These are phyloP conservation scores for Myxozyma neotropica DNA, from an alignment of 805 yeast species.

Conservation along the genomic window DNA sequence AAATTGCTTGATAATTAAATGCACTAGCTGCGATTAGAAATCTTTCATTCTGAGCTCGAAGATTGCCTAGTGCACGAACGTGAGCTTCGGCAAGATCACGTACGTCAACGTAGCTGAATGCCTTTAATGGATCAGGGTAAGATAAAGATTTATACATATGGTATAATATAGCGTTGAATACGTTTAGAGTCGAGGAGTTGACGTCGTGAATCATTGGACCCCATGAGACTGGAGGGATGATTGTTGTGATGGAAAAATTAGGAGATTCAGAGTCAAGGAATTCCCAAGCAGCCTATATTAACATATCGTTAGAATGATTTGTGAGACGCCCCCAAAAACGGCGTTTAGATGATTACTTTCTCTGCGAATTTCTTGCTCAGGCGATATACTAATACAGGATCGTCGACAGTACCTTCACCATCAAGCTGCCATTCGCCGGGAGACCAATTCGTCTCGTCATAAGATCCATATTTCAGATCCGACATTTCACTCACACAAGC, in stretches of 20 bases:
- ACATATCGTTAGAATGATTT: neutral
- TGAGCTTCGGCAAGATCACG: constrained; percentile 66
- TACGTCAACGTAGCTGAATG: constrained; percentile 50
- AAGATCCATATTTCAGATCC: constrained; percentile 19
- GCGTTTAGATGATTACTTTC: constrained; percentile 8
- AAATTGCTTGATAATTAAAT: neutral
- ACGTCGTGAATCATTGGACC: constrained; percentile 38
- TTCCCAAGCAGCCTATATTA: constrained; percentile 54
- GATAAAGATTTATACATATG: constrained; percentile 38
- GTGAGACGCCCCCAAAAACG: neutral
- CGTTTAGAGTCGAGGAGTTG: constrained; percentile 41
- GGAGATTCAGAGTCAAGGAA: constrained; percentile 46
- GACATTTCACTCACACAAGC: constrained; percentile 43
- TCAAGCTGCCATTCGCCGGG: constrained; percentile 61
- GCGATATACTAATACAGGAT: constrained; percentile 41
- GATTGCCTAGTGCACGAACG: constrained; percentile 47
- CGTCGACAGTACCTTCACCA: constrained; percentile 43
- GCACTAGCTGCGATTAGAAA: constrained; percentile 4
- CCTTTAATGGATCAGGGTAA: constrained; percentile 1
- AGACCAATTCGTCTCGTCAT: constrained; percentile 47
- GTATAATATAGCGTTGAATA: constrained; percentile 44
- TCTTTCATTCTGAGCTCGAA: constrained; percentile 3
- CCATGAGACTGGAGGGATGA: constrained; percentile 40
- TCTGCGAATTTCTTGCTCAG: constrained; percentile 29
- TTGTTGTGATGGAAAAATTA: constrained; percentile 36